phyloP scores from a whole-genome alignment of 768 basidiomycete species.

The Kockovaella imperatae region DNA sequence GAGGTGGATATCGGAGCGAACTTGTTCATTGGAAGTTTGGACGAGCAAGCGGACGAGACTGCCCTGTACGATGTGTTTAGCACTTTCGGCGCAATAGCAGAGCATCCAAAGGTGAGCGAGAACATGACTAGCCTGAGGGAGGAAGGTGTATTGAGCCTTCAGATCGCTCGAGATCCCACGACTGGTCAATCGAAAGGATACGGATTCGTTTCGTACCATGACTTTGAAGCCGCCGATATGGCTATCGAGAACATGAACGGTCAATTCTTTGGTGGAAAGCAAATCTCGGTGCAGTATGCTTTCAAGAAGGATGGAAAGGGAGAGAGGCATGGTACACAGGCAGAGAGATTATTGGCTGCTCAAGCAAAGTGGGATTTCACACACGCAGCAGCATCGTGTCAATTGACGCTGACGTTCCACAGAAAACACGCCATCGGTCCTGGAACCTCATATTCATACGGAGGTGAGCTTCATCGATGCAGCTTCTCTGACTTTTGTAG shows the following conservation, averaged over 20 bases:
- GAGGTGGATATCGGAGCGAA: constrained; percentile 97
- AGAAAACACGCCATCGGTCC: constrained; percentile 54
- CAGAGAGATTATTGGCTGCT: constrained; percentile 90
- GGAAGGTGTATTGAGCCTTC: background rate
- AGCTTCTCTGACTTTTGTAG: constrained; percentile 48
- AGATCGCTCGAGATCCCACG: constrained; percentile 87
- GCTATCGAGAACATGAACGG: constrained; percentile 95
- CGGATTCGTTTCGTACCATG: constrained; percentile 93
- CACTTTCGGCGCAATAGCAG: constrained; percentile 55
- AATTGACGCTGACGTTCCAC: constrained; percentile 47
- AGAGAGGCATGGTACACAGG: constrained; percentile 90
- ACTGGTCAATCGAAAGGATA: constrained; percentile 88
- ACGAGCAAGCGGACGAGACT: constrained; percentile 89
- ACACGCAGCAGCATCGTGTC: background rate
- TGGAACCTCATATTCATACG: constrained; percentile 23
- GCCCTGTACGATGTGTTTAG: constrained; percentile 90
- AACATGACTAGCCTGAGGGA: background rate
- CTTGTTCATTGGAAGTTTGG: constrained; percentile 89
- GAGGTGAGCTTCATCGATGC: constrained; percentile 19
- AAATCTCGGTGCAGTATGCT: constrained; percentile 92
- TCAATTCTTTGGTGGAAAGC: constrained; percentile 97
- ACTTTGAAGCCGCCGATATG: constrained; percentile 94
- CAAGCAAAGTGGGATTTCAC: constrained; percentile 65
- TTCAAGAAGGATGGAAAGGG: constrained; percentile 99
- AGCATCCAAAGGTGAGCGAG: constrained; percentile 42